Evolutionary conservation across 768 basidiomycete species (phyloP), one percentile per base, ranked within the genome.

Genomic region (Agrocybe pediades): DNA sequence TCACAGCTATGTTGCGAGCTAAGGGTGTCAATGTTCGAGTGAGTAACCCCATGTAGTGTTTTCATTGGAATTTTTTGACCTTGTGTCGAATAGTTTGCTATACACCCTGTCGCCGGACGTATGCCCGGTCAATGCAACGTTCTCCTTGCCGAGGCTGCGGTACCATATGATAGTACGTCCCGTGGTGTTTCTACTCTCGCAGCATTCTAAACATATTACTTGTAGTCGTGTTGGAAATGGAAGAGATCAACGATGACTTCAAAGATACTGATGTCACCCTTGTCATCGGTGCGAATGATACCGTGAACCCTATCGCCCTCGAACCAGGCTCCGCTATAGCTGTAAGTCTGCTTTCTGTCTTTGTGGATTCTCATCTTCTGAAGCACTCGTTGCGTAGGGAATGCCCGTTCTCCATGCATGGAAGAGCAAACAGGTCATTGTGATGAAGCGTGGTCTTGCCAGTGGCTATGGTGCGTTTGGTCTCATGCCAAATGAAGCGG

Each of bases 111-210:
- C 13, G 92, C 92, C 39, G 92, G 92, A 47, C 87, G 92, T 42
- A 95, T 95, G 92, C 92, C 92, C 11, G 92, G 92, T 40, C 90
- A 95, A 71, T 92, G 91, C 67, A 95, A 95, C 62, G 91, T 95
- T n/a, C 79, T 95, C 42, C 75, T 95, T 5, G 92, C 92, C 3
- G 92, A 95, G 65, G 92, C 92, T 2, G 88, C 89, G 5, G 92
- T 95, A 13, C 92, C 92, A 2, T 94, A 94, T 62, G 92, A 94
- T 63, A 89, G 89, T 91, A 58, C 67, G 85, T 61, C 50, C 19
- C 44, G 39, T 46, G 20, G 23, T 15, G 33, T 26, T 15, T 25
- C 26, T 16, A 26, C n/a, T 25, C 44, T 24, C 25, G 36, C 21
- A 15, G 24, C 49, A 49, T 42, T 36, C 30, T 47, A 55, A 48